These are phyloP conservation scores for Cornus kousa DNA, from an alignment of 148 eudicot species.

Conservation along the genomic window DNA sequence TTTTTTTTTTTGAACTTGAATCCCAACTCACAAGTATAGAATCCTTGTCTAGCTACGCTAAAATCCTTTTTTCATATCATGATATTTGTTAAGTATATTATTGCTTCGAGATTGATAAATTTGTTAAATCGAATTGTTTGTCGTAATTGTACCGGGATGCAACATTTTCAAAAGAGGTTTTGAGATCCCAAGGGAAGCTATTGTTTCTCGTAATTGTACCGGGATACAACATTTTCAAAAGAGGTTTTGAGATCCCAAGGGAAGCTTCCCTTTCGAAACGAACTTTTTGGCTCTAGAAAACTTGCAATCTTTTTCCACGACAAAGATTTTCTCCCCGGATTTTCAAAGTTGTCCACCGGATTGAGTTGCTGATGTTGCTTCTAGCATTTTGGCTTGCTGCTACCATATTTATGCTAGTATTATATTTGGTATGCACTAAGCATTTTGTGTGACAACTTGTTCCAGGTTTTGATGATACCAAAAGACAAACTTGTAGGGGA, in stretches of 20 bases:
- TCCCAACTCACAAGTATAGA: too few species aligned
- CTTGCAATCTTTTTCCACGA: background rate
- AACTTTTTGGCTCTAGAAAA: background rate
- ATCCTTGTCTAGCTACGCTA: too few species aligned
- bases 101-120: background rate
- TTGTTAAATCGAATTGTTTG: background rate
- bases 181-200: too few species aligned
- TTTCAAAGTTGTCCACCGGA: background rate
- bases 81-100: too few species aligned
- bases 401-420: background rate
- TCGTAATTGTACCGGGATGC: too few species aligned
- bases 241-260: background rate
- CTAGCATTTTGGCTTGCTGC: background rate
- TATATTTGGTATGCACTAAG: background rate
- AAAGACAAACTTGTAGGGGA: slow-evolving; percentile 47
- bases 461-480: slow-evolving; percentile 47
- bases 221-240: background rate
- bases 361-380: background rate
- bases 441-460: background rate
- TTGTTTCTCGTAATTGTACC: too few species aligned
- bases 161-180: too few species aligned
- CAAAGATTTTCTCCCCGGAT: background rate
- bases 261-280: background rate
- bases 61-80: too few species aligned
- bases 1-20: too few species aligned